Evolutionary conservation across 2,329 filamentous ascomycete genomes (phyloP), one percentile per base, ranked within the genome.

Genomic region (Neonectria neomacrospora): DNA sequence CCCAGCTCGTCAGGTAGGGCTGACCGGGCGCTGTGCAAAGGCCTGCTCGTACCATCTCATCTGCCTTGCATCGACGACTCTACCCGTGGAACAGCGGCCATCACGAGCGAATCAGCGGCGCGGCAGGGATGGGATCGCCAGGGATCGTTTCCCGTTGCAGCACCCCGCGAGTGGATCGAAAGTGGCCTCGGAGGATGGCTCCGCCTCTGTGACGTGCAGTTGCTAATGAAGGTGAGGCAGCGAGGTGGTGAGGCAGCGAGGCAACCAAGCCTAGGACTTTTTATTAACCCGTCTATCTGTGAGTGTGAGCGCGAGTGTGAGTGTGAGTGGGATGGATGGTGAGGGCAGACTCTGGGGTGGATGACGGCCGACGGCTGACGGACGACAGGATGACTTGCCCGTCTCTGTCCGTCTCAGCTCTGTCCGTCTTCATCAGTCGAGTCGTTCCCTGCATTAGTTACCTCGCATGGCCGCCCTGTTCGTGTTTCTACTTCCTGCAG

Each of bases 31-130:
- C 12, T 3, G 18, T 47, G 23, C 22, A 37, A 37, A n/a, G 45
- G 30, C 8, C 10, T 30, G 52, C 65, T 61, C 54, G 44, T 62
- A 63, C 61, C 67, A 63, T 71, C 64, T 68, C 67, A 63, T 71
- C 64, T 68, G 70, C 67, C 71, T 73, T 63, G 66, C 66, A 71
- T 68, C 66, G 68, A 70, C 66, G 68, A 70, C 65, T 70, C 65
- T 67, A 67, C 68, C 71, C 74, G 69, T 72, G 70, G 53, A 71
- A 75, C 67, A 73, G 57, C 58, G 73, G 70, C 63, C 74, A 58
- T 64, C 77, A 77, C 70, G 71, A 74, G 71, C 72, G 70, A 74
- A 74, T 74, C 72, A 73, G 45, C 23, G 47, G 10, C 32, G 37
- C 26, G 44, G n/a, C 61, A 51, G 42, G 48, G 48, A 20, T 61